A percentile compares a stretch with the other conserved stretches of the same genome.
These are phyloP conservation scores for Prunus padus DNA, from an alignment of 306 rosid species.

Conservation along the genomic window DNA sequence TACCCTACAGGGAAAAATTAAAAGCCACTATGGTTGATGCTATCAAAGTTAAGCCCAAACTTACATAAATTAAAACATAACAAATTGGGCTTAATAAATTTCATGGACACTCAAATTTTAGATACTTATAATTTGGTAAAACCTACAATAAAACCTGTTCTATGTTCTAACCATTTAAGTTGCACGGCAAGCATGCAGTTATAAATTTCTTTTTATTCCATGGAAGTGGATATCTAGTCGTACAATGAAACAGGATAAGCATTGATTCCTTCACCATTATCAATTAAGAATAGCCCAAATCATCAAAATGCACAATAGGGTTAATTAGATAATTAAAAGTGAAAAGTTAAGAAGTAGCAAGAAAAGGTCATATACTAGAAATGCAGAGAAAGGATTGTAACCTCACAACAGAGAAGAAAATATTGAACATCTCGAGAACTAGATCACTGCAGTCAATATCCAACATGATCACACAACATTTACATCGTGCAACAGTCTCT, in stretches of 20 bases:
- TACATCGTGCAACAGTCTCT: slow-evolving; percentile 70
- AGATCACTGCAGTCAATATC: slow-evolving; percentile 70
- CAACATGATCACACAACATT: slow-evolving; percentile 82
- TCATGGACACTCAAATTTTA: slow-evolving; percentile 12
- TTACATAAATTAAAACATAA: background rate
- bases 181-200: background rate
- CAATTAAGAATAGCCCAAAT: background rate
- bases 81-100: background rate
- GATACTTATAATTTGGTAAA: background rate
- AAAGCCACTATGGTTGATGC: slow-evolving; percentile 15
- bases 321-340: no score
- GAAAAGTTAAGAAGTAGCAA: background rate
- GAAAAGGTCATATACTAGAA: background rate
- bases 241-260: background rate
- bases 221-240: background rate
- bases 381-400: slow-evolving; percentile 24
- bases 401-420: slow-evolving; percentile 83
- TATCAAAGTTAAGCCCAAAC: slow-evolving; percentile 19
- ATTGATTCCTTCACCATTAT: background rate
- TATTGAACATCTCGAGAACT: slow-evolving; percentile 67
- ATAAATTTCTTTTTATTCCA: background rate
- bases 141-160: slow-evolving; percentile 6
- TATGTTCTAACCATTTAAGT: slow-evolving; percentile 9
- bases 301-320: background rate
- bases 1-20: slow-evolving; percentile 41